phyloP scores from a whole-genome alignment of 345 rosid species.

The Citrus trifoliata region DNA sequence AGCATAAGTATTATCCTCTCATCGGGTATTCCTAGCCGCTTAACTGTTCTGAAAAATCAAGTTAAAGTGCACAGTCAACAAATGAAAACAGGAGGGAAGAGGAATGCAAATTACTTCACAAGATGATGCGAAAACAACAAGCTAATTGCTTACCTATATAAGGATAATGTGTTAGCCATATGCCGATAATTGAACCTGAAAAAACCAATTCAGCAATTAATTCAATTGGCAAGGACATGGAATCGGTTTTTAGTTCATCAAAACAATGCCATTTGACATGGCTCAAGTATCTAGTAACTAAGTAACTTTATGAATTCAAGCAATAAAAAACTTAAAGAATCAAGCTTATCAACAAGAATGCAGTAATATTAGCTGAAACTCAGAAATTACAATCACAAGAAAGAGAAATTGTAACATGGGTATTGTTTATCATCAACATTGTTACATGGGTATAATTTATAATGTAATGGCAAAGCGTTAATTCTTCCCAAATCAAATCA shows the following conservation, averaged over 20 bases:
- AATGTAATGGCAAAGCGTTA: background rate
- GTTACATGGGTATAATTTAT: background rate
- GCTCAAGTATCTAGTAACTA: background rate
- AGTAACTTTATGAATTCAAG: background rate
- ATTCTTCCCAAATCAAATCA: background rate
- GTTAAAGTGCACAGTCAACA: background rate
- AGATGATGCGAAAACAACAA: background rate
- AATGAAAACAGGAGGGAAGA: background rate
- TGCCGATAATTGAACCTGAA: constrained; percentile 97
- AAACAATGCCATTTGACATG: background rate
- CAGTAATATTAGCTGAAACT: background rate
- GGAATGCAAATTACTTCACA: background rate
- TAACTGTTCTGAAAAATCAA: constrained; percentile 74
- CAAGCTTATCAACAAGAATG: background rate
- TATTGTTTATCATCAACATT: background rate
- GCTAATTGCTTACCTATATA: constrained; percentile 63
- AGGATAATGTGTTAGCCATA: constrained; percentile 94
- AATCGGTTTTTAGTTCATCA: background rate
- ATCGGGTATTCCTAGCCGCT: constrained; percentile 92
- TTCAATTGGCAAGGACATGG: background rate
- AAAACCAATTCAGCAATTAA: constrained; percentile 8
- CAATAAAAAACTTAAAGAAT: background rate
- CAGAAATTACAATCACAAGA: background rate
- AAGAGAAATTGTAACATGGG: background rate
- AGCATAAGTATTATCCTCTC: constrained; percentile 95